Conservation (phyloP, 331 rosid species). For the Stylosanthes scabra region DNA sequence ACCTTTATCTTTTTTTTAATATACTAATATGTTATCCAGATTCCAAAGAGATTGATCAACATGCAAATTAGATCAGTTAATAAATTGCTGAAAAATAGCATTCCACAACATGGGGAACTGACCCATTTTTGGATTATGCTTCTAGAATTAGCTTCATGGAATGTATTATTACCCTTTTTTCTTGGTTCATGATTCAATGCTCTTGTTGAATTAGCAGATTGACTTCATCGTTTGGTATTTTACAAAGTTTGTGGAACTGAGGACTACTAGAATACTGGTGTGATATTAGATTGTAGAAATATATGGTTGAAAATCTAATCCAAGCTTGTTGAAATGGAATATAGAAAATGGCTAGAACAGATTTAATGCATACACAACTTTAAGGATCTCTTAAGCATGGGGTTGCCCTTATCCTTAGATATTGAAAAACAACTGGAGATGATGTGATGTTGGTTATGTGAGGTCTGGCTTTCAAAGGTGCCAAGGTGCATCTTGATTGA, state of each 20-base stretch:
- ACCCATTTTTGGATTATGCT: constrained; percentile 2
- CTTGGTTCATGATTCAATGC: background rate
- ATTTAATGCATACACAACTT: constrained; percentile 61
- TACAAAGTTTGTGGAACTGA: constrained; percentile 57
- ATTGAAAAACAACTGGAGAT: constrained; percentile 63
- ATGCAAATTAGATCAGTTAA: constrained; percentile 22
- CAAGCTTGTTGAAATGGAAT: constrained; percentile 57
- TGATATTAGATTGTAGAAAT: constrained; percentile 55
- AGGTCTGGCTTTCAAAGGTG: constrained; percentile 70
- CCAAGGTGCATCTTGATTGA: constrained; percentile 56
- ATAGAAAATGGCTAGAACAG: constrained; percentile 50
- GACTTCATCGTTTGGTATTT: constrained; percentile 24
- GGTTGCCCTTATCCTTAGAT: constrained; percentile 57
- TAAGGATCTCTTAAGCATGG: constrained; percentile 39
- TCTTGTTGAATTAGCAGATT: constrained; percentile 19
- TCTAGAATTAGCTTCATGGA: constrained; percentile 3
- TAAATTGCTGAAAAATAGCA: background rate
- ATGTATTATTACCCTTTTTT: constrained; percentile 10
- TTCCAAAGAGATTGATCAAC: constrained; percentile 23
- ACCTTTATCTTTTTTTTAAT: constrained; percentile 17
- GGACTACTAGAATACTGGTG: constrained; percentile 63
- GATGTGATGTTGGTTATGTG: constrained; percentile 61
- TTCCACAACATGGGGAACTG: constrained; percentile 20
- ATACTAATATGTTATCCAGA: constrained; percentile 1
- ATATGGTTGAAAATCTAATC: constrained; percentile 56